Evolutionary conservation across 192 early-diverging fungal genomes (phyloP).

Genomic region (Podila epicladia): DNA sequence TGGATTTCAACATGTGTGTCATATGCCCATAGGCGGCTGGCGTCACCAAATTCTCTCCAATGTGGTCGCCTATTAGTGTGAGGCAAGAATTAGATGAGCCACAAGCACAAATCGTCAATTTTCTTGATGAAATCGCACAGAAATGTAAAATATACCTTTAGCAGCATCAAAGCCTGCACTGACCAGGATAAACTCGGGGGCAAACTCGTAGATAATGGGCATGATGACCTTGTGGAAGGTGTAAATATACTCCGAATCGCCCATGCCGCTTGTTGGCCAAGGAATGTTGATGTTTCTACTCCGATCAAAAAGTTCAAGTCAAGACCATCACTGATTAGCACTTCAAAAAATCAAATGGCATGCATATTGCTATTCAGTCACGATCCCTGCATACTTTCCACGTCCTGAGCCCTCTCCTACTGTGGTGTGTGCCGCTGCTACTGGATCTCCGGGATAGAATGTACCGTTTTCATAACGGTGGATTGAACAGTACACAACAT

Average conservation of each 20-base stretch:
- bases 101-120: too few species aligned
- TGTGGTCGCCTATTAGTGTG: conserved; percentile 67
- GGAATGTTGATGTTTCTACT: conserved; percentile 87
- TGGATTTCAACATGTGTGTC: conserved; percentile 80
- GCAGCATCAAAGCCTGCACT: conserved; percentile 95
- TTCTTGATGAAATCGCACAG: too few species aligned
- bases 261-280: conserved; percentile 79
- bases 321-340: too few species aligned
- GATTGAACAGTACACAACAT: conserved; percentile 88
- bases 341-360: too few species aligned
- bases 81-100: background rate
- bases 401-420: conserved; percentile 65
- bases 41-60: conserved; percentile 84
- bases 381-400: conserved; percentile 60
- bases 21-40: conserved; percentile 88
- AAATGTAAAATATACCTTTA: conserved; percentile 37
- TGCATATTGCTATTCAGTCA: background rate
- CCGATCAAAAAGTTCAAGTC: background rate
- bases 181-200: conserved; percentile 85
- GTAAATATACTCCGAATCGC: conserved; percentile 89
- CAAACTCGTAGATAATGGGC: conserved; percentile 86
- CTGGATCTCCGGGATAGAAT: conserved; percentile 79
- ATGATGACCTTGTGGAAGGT: conserved; percentile 83
- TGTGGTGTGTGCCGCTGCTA: conserved; percentile 60
- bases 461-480: conserved; percentile 82